Evolutionary conservation across 2,329 filamentous ascomycete genomes (phyloP), one percentile per base, ranked within the genome.

Genomic region (Didymosphaeria variabile): DNA sequence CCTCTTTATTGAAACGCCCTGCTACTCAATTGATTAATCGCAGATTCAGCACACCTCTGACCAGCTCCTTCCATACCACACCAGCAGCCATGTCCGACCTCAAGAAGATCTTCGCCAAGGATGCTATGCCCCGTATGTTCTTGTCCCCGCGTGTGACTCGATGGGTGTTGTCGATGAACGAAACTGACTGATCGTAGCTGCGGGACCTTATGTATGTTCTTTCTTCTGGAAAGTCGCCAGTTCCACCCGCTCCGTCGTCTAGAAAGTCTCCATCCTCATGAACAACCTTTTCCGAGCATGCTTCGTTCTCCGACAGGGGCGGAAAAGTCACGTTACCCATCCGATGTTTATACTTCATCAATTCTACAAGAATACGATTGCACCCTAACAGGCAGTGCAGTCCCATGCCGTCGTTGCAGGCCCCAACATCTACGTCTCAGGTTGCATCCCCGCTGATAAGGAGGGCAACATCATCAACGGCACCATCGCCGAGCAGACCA

Each of bases 381-480:
- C 32, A 40, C 13, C 31, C 50, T 19, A 29, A 12, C 7, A n/a
- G 29, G 4, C 19, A 40, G 12, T 19, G 15, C 26, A 32, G 23
- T 77, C 79, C 53, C 82, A 84, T 80, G 90, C 90, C 70, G 89
- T 92, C 77, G 84, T 86, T 68, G 89, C 89, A 62, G 87, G 87
- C 65, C 86, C 87, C 65, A 83, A 89, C 66, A 85, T 93, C 78
- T 93, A 87, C 79, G 85, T 90, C 73, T 91, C 90, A 0, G 90
- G 90, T 67, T 88, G 92, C 80, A 94, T 97, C 75, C 93, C 92
- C 65, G 87, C 88, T 66, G 88, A 91, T 76, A 81, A 84, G 47
- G 78, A 81, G 57, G 87, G 86, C 64, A 84, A 86, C 66, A 81
- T 91, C 57, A 82, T 91, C 64, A 81, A 86, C 49, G 90, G 89